phyloP scores from a whole-genome alignment of 2,329 filamentous ascomycete genomes.

The Aureobasidium sp. region DNA sequence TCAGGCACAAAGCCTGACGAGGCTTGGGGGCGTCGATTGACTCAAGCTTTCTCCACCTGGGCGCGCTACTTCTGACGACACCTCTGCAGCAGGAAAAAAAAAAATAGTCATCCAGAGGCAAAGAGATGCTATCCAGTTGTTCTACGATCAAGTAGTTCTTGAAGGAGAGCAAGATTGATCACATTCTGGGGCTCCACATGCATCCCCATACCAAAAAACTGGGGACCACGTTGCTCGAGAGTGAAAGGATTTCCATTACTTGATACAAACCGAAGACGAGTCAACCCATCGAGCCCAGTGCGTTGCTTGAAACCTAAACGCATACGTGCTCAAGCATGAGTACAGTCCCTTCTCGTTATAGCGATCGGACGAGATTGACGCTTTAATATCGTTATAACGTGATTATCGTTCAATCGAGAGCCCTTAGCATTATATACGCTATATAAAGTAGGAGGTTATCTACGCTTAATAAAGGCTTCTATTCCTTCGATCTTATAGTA shows the following conservation, averaged over 20 bases:
- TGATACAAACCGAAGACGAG: neutral
- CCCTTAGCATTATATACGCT: too few species aligned
- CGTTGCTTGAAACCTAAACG: constrained; percentile 7
- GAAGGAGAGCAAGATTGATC: neutral
- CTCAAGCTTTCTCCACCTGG: neutral
- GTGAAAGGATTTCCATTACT: constrained; percentile 4
- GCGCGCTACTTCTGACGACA: constrained; percentile 4
- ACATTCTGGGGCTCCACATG: constrained; percentile 8
- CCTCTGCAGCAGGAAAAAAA: neutral
- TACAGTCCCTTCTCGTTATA: too few species aligned
- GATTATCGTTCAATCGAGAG: too few species aligned
- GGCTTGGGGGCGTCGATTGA: neutral
- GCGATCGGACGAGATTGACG: too few species aligned
- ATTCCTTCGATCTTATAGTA: too few species aligned
- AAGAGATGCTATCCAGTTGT: neutral
- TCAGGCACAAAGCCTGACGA: neutral
- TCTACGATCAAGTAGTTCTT: neutral
- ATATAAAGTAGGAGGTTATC: too few species aligned
- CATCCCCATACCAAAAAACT: neutral
- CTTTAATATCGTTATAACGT: too few species aligned
- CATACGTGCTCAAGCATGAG: constrained; percentile 8
- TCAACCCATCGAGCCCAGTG: neutral
- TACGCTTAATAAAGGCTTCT: too few species aligned
- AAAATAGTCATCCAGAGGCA: neutral
- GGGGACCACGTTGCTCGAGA: neutral